phyloP scores from a whole-genome alignment of 1,139 yeast genomes.

The Kodamaea derodonti region DNA sequence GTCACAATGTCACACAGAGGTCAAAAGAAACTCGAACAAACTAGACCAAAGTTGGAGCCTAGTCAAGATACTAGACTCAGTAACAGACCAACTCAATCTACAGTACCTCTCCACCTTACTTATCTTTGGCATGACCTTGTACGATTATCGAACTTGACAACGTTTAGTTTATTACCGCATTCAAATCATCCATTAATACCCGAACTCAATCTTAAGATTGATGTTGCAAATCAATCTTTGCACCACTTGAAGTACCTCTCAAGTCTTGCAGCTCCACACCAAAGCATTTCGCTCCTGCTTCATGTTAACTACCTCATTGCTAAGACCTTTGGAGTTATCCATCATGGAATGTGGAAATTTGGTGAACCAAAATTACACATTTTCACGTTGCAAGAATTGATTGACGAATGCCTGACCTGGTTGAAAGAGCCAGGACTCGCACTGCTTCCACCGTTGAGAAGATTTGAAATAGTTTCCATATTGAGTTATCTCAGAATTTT shows the following conservation, averaged over 20 bases:
- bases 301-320: slow-evolving; percentile 30
- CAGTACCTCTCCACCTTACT: slow-evolving; percentile 31
- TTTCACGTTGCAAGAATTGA: slow-evolving; percentile 21
- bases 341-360: slow-evolving; percentile 21
- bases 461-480: slow-evolving; percentile 26
- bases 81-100: slow-evolving; percentile 5
- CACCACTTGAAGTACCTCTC: slow-evolving; percentile 25
- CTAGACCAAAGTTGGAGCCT: background rate
- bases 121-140: slow-evolving; percentile 36
- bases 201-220: slow-evolving; percentile 21
- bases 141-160: slow-evolving; percentile 29
- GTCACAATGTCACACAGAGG: slow-evolving; percentile 9
- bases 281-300: background rate
- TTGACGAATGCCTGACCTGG: slow-evolving; percentile 27
- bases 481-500: slow-evolving; percentile 30
- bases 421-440: slow-evolving; percentile 5
- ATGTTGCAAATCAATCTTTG: slow-evolving; percentile 22
- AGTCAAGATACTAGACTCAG: no score
- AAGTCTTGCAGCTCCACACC: slow-evolving; percentile 8
- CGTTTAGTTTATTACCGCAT: slow-evolving; percentile 20
- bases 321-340: slow-evolving; percentile 21
- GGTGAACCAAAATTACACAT: slow-evolving; percentile 23
- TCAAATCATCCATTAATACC: slow-evolving; percentile 12
- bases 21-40: background rate
- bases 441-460: slow-evolving; percentile 8